Evolutionary conservation across 1,139 yeast species (phyloP).

Genomic region (Arxiozyma telluris): DNA sequence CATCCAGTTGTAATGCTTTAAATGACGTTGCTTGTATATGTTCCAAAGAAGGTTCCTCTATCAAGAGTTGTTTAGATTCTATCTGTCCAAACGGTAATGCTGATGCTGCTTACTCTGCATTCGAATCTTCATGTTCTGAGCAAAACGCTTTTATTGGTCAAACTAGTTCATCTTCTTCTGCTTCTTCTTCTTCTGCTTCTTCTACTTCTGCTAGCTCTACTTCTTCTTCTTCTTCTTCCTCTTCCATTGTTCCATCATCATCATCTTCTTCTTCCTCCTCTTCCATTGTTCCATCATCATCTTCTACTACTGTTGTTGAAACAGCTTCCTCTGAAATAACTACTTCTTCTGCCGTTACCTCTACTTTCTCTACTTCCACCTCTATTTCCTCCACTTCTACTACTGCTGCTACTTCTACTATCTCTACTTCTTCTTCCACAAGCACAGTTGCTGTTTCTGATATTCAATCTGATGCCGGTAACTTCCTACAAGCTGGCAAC

Average conservation of each 20-base stretch:
- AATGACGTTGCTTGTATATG: slow-evolving; percentile 56
- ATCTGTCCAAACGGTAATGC: slow-evolving; percentile 58
- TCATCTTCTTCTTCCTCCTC: slow-evolving; percentile 11
- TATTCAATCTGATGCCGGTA: slow-evolving; percentile 27
- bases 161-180: slow-evolving; percentile 28
- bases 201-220: slow-evolving; percentile 14
- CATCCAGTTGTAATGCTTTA: slow-evolving; percentile 47
- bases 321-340: slow-evolving; percentile 11
- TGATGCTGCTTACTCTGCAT: slow-evolving; percentile 48
- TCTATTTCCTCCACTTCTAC: slow-evolving; percentile 13
- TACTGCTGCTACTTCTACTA: slow-evolving; percentile 15
- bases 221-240: slow-evolving; percentile 12
- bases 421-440: slow-evolving; percentile 16
- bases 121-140: slow-evolving; percentile 45
- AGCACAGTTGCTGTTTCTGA: slow-evolving; percentile 12
- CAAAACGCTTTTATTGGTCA: slow-evolving; percentile 31
- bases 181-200: slow-evolving; percentile 19
- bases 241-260: slow-evolving; percentile 10
- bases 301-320: slow-evolving; percentile 11
- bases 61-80: slow-evolving; percentile 51
- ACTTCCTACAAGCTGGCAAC: slow-evolving; percentile 23
- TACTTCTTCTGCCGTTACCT: slow-evolving; percentile 11
- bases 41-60: slow-evolving; percentile 40
- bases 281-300: slow-evolving; percentile 8
- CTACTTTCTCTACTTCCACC: neutral